Evolutionary conservation across 2,329 filamentous ascomycete species (phyloP), one percentile per base, ranked within the genome.

Genomic region (Penicillium sp.): DNA sequence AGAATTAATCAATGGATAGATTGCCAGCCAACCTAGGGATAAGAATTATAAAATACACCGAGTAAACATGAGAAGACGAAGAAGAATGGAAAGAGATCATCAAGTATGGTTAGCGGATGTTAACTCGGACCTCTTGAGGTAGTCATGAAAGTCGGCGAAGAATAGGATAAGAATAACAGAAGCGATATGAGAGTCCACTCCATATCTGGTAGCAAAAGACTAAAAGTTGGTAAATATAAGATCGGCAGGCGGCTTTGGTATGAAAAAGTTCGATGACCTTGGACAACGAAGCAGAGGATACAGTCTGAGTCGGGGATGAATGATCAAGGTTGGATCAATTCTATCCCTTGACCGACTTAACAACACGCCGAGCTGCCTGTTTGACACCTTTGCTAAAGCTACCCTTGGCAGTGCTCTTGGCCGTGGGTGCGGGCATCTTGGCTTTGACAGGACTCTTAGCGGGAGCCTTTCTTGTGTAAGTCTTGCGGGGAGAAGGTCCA

Each of bases 401-500:
- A n/a, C 46, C 50, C 28, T 52, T 54, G 13, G 42, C 22, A 4
- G 44, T 38, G 12, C 28, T 39, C 29, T 50, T 55, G 3, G 49
- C 18, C 34, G 52, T 57, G 11, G 50, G 30, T 19, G 40, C 14
- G 4, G 55, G 27, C 43, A 41, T 42, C 9, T 53, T 54, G 11
- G 50, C 46, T 19, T 60, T 60, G 16, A 49, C 46, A 3, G 55
- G 52, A n/a, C 48, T 54, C 40, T 56, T 56, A n/a, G 29, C 27
- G 0, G 46, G 45, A 5, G 40, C 22, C 30, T 57, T 56, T 19
- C 28, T 49, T 8, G 39, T 41, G 25, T 31, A 29, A 36, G 55
- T 13, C 14, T 59, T 56, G 29, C 40, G 48, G 36, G 50, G 46
- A 38, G 49, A 41, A 27, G n/a, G 12, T 3, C 35, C 47, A 13